A percentile compares a stretch with the other conserved stretches of the same genome.
phyloP scores from a whole-genome alignment of 805 yeast species.

The Schizosaccharomyces pombe region DNA sequence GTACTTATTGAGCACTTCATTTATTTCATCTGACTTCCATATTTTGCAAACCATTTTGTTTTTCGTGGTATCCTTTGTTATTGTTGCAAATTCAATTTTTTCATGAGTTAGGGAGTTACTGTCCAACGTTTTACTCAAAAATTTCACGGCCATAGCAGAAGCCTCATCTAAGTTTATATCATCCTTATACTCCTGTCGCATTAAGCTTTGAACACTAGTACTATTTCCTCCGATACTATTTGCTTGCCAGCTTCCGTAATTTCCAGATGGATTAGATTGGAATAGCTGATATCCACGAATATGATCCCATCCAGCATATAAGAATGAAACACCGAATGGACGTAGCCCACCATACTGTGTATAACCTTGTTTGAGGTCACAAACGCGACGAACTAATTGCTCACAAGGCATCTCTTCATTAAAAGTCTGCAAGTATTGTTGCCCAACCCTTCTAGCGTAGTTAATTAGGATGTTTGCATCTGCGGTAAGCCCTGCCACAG shows the following conservation, averaged over 20 bases:
- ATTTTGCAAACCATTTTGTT: conserved; percentile 43
- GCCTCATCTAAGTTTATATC: conserved; percentile 46
- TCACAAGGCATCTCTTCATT: conserved; percentile 90
- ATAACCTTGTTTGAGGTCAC: conserved; percentile 91
- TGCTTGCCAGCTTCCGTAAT: conserved; percentile 96
- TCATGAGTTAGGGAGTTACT: conserved; percentile 63
- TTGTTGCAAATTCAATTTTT: conserved; percentile 76
- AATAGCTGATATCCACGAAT: conserved; percentile 73
- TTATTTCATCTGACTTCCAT: conserved; percentile 63
- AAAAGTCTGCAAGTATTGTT: conserved; percentile 60
- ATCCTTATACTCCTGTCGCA: conserved; percentile 85
- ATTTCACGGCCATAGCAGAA: conserved; percentile 68
- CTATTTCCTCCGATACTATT: conserved; percentile 91
- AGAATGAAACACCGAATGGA: conserved; percentile 92
- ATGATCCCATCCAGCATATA: conserved; percentile 81
- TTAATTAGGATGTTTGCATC: conserved; percentile 83
- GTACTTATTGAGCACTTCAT: conserved; percentile 40
- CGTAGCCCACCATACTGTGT: conserved; percentile 97
- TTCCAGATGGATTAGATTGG: conserved; percentile 92
- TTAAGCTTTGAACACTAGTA: conserved; percentile 81
- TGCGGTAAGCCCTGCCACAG: conserved; percentile 95
- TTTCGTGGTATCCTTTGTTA: conserved; percentile 20
- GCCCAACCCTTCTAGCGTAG: conserved; percentile 67
- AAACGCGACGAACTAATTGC: conserved; percentile 60
- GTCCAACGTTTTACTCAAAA: conserved; percentile 84